Base-by-base conservation (phyloP, 108 stramenopile genomes). In the Stephanodiscus triporus region DNA sequence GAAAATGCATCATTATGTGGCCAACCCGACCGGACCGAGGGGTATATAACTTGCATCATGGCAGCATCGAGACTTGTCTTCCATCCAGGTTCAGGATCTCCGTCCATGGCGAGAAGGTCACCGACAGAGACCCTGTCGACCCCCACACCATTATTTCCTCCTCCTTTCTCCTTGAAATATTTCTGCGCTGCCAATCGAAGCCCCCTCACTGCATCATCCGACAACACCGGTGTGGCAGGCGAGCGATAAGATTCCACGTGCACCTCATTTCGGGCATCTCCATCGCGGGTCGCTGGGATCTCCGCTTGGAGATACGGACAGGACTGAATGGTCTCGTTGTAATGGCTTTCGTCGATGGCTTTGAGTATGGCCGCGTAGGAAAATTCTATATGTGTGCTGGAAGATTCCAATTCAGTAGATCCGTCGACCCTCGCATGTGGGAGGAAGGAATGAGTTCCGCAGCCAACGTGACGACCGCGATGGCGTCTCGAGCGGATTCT, bases 1-100 rank as follows among this genome's bases (percentile, higher is more conserved):
- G 17, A 23, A 54, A 40, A 43, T 51, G 66, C 67, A 43, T 68
- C 60, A 38, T 68, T 48, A 63, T 68, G 47, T 54, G 48, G 50
- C 75, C 75, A 79, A 67, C 57, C 51, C 11, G 78, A 72, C 0
- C 78, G 59, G 24, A 68, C 58, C 60, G 73, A 73, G 8, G 78
- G 78, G 50, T 79, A 79, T 40, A 79, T 64, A 13, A 47, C 13
- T 63, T 68, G 24, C 40, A 49, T 63, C 51, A 79, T 22, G 19
- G 78, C 63, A 36, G 51, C 49, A 30, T 61, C 60, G 13, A 79
- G 53, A 14, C 63, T 38, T 30, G 45, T 24, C 51, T 63, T 73
- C 65, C 65, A 57, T 20, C 24, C 23, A 48, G 63, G 43, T 26
- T 56, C 40, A 68, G 36, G 27, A 13, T 51, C 60, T 0, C 17